Percentiles rank a stretch among this genome's conserved stretches.
phyloP scores from a whole-genome alignment of 2,329 filamentous ascomycete genomes.

The Tolypocladium inflatum region DNA sequence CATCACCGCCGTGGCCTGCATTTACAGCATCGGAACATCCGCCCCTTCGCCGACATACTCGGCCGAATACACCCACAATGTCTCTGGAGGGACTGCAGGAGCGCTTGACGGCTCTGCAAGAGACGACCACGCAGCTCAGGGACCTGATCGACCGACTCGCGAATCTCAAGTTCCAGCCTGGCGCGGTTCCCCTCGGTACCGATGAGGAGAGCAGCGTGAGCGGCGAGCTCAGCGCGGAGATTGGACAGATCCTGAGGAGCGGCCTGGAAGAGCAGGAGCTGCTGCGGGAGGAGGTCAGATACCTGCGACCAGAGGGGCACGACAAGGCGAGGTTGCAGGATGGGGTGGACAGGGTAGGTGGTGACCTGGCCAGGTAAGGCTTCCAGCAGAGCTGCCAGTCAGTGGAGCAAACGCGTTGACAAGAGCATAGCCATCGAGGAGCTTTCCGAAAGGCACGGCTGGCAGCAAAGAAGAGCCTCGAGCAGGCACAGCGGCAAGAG shows the following conservation, averaged over 20 bases:
- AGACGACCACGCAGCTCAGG: constrained; percentile 46
- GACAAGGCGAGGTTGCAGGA: constrained; percentile 59
- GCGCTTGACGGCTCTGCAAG: constrained; percentile 51
- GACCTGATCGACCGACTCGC: constrained; percentile 51
- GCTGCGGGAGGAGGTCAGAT: constrained; percentile 67
- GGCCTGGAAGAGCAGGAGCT: constrained; percentile 79
- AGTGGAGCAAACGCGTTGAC: background rate
- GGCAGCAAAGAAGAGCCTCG: constrained; percentile 64
- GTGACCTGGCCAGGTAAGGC: constrained; percentile 61
- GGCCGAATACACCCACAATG: constrained; percentile 22
- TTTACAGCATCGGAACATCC: background rate
- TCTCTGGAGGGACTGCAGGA: constrained; percentile 53
- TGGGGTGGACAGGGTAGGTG: constrained; percentile 54
- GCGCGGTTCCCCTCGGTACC: constrained; percentile 41
- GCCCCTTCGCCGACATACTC: background rate
- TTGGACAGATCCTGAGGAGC: constrained; percentile 66
- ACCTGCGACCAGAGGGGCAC: constrained; percentile 45
- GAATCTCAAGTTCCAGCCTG: constrained; percentile 48
- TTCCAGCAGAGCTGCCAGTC: background rate
- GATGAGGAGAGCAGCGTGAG: constrained; percentile 45
- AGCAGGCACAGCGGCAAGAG: constrained; percentile 65
- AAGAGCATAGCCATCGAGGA: constrained; percentile 37
- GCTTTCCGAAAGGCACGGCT: constrained; percentile 78
- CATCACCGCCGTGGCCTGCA: background rate
- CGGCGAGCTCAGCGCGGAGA: constrained; percentile 69